Evolutionary conservation across 176 grass and related monocot genomes (phyloP), one percentile per base, ranked within the genome.

Genomic region (Lolium multiflorum): DNA sequence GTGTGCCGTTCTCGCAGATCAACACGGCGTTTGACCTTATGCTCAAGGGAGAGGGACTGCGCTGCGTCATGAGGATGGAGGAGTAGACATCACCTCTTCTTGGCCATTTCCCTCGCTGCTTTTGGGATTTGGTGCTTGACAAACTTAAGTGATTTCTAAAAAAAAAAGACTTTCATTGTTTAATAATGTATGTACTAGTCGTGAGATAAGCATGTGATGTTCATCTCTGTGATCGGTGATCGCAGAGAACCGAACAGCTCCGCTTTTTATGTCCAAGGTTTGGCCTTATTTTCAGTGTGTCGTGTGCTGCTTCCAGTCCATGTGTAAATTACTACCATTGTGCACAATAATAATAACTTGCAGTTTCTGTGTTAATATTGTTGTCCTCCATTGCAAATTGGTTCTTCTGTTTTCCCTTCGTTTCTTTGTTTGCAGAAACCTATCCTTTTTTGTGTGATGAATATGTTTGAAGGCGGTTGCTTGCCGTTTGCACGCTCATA

Each of bases 281-380:
- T 74, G 37, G 31, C 56, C 66, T n/a, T 41, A 4, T 31, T 66
- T 39, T 83, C 13, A 39, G 35, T 25, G 16, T 49, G 61, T 71
- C 39, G 26, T 76, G 6, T 3, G 26, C 50, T 69, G 74, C 44
- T 74, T 84, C 21, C 43, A 24, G 62, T 61, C 26, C 55, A 24
- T 35, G 20, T 87, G 89, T 87, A 87, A 91, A 91, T 83, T 75
- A 83, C 20, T 75, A 79, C 10, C 66, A 17, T 60, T 87, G 64
- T 73, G 24, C n/a, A 9, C 14, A 49, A 25, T 47, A 66, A 31
- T 78, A 90, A 87, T 79, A 46, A 13, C 55, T 16, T 74, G 58
- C 35, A 13, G 39, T 58, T 52, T 47, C 22, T 12, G 46, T 84
- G n/a, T 74, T 52, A 22, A 63, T 44, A 22, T 12, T 43, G 1